Evolutionary conservation across 768 basidiomycete genomes (phyloP).

Genomic region (Leucocoprinus leucothites): DNA sequence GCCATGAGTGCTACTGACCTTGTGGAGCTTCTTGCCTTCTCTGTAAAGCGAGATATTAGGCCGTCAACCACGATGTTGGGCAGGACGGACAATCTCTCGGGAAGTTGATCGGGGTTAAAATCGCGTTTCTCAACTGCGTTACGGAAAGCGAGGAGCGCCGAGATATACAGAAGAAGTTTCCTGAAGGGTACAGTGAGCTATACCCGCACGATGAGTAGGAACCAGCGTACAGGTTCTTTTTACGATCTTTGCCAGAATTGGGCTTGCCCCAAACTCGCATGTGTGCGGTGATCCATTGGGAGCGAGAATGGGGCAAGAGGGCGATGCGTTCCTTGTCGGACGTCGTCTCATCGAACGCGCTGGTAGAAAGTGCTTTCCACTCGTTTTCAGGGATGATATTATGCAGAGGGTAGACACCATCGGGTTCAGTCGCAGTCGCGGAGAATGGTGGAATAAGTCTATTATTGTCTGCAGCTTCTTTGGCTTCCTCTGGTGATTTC

Average conservation of each 20-base stretch:
- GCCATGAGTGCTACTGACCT: slow-evolving; percentile 39
- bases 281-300: slow-evolving; percentile 72
- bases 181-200: slow-evolving; percentile 32
- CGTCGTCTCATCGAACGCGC: slow-evolving; percentile 50
- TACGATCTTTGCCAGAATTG: slow-evolving; percentile 48
- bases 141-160: slow-evolving; percentile 75
- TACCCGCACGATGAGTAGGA: background rate
- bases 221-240: slow-evolving; percentile 54
- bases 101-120: slow-evolving; percentile 48
- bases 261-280: slow-evolving; percentile 41
- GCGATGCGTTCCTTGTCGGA: slow-evolving; percentile 46
- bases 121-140: slow-evolving; percentile 34
- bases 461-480: slow-evolving; percentile 55
- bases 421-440: slow-evolving; percentile 58
- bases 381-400: slow-evolving; percentile 79
- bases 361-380: slow-evolving; percentile 65
- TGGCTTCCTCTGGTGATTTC: slow-evolving; percentile 55
- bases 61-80: slow-evolving; percentile 70
- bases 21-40: slow-evolving; percentile 63
- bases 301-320: slow-evolving; percentile 59
- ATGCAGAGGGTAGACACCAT: slow-evolving; percentile 73
- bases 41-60: slow-evolving; percentile 77
- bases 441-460: slow-evolving; percentile 80
- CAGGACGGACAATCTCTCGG: slow-evolving; percentile 54
- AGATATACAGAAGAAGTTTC: slow-evolving; percentile 77